These are phyloP conservation scores for Penicillium verhagenii DNA, from an alignment of 495 filamentous ascomycete genomes.

Conservation along the genomic window DNA sequence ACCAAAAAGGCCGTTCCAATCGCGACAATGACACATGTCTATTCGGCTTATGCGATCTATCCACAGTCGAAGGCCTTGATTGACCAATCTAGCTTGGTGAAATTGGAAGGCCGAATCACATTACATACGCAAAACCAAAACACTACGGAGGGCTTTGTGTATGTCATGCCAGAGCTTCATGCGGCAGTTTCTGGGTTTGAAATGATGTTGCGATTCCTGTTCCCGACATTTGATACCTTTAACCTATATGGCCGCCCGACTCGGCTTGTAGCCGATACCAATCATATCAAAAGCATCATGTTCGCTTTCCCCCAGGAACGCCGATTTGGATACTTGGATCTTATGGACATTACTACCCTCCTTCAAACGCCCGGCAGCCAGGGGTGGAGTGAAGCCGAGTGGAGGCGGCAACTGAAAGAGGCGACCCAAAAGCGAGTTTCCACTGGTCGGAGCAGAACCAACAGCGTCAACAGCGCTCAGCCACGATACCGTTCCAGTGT, in stretches of 20 bases:
- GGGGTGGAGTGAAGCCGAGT: constrained; percentile 84
- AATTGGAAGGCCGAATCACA: constrained; percentile 87
- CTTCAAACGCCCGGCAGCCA: constrained; percentile 75
- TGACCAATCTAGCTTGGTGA: constrained; percentile 90
- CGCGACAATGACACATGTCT: constrained; percentile 86
- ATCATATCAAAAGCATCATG: constrained; percentile 89
- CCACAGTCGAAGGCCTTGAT: constrained; percentile 91
- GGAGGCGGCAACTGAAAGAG: constrained; percentile 87
- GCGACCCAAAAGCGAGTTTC: constrained; percentile 79
- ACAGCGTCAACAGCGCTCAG: constrained; percentile 60
- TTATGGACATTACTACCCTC: constrained; percentile 75
- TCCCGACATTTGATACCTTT: constrained; percentile 93
- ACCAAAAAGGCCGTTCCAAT: constrained; percentile 90
- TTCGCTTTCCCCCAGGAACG: constrained; percentile 92
- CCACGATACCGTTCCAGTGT: constrained; percentile 68
- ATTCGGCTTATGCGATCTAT: constrained; percentile 92
- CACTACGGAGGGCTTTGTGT: constrained; percentile 87
- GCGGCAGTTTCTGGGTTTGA: constrained; percentile 92
- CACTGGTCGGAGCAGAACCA: constrained; percentile 45
- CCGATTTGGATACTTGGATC: constrained; percentile 87
- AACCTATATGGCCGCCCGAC: constrained; percentile 87
- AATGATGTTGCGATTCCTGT: constrained; percentile 92
- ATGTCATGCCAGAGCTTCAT: constrained; percentile 94
- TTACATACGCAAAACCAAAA: constrained; percentile 62
- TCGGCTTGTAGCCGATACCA: constrained; percentile 79